These are phyloP conservation scores for Yamadazyma epiphylla DNA, from an alignment of 1,139 yeast genomes.

Conservation along the genomic window DNA sequence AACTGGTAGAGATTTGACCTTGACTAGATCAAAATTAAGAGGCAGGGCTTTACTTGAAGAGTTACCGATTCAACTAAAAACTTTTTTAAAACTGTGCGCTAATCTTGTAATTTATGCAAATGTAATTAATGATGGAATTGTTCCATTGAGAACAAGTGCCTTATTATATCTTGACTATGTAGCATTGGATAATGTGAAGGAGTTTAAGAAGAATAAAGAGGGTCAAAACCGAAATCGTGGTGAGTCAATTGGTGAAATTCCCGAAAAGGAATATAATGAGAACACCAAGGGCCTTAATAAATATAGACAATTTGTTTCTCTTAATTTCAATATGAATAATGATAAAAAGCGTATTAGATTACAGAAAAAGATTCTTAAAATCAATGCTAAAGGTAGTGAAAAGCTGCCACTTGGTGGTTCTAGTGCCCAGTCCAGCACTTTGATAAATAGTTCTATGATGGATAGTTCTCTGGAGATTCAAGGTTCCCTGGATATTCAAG, in stretches of 20 bases:
- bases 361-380: conserved; percentile 20
- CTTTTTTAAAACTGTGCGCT: conserved; percentile 56
- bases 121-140: conserved; percentile 88
- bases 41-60: conserved; percentile 64
- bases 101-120: conserved; percentile 77
- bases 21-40: conserved; percentile 28
- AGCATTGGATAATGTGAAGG: conserved; percentile 36
- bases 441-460: conserved; percentile 1
- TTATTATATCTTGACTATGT: conserved; percentile 46
- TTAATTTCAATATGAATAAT: conserved; percentile 14
- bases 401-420: conserved; percentile 1
- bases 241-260: conserved; percentile 12
- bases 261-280: conserved; percentile 7
- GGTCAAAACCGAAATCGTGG: conserved; percentile 3
- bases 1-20: conserved; percentile 87
- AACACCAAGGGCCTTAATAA: conserved; percentile 7
- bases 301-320: conserved; percentile 18
- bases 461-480: too few relatives aligned
- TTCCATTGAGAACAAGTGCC: conserved; percentile 68
- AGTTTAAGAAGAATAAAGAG: conserved; percentile 16
- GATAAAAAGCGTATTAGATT: conserved; percentile 15
- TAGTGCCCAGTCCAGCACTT: background rate
- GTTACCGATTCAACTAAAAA: conserved; percentile 77
- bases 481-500: too few relatives aligned
- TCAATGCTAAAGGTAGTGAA: conserved; percentile 25